These are phyloP conservation scores for Volvariella volvacea DNA, from an alignment of 1,284 basidiomycete genomes.

Conservation along the genomic window DNA sequence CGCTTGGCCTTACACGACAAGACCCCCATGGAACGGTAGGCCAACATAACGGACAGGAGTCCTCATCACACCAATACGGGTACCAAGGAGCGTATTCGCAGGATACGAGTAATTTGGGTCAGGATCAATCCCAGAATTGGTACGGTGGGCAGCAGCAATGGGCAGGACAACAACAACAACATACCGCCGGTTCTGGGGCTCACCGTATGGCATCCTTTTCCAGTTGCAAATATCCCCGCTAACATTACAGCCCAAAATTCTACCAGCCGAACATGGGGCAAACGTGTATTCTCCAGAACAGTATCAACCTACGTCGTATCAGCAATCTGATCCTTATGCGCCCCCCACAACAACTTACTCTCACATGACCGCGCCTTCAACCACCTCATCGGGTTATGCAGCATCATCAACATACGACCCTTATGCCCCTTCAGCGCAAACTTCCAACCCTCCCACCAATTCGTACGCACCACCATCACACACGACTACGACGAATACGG, in stretches of 20 bases:
- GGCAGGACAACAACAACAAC: constrained; percentile 8
- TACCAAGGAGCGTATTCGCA: too few species aligned
- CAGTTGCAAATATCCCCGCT: too few species aligned
- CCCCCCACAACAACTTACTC: constrained; percentile 18
- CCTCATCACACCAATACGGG: neutral
- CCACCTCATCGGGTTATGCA: neutral
- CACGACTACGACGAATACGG: constrained; percentile 4
- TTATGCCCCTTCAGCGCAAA: constrained; percentile 12
- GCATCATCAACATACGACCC: constrained; percentile 12
- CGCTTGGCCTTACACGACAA: constrained; percentile 7
- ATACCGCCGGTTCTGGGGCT: neutral
- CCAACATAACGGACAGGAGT: constrained; percentile 8
- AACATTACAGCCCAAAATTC: too few species aligned
- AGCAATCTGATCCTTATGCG: constrained; percentile 24
- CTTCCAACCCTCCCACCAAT: constrained; percentile 4
- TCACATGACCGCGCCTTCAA: neutral
- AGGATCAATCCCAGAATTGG: constrained; percentile 11
- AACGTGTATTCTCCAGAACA: constrained; percentile 8
- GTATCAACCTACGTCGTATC: constrained; percentile 1
- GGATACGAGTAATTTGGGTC: neutral
- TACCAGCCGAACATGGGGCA: too few species aligned
- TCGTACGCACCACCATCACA: constrained; percentile 6
- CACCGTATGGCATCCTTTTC: too few species aligned
- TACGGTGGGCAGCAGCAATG: constrained; percentile 13
- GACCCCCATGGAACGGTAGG: neutral